Evolutionary conservation across 2,329 filamentous ascomycete genomes (phyloP).

Genomic region (Thielaviopsis populi): DNA sequence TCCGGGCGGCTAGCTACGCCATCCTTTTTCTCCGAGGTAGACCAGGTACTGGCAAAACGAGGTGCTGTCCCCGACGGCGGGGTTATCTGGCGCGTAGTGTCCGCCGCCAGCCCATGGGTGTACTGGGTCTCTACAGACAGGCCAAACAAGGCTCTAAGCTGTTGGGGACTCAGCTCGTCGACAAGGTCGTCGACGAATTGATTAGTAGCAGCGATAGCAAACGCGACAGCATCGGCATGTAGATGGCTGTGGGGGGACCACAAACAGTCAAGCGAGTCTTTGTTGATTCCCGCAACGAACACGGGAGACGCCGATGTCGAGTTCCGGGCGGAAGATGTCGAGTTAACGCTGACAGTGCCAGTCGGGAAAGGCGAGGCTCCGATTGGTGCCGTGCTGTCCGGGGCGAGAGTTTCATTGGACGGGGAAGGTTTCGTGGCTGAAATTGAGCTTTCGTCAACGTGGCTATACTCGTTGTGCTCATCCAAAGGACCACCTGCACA

Average conservation of each 20-base stretch:
- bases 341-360: not conserved
- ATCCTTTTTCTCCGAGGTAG: not conserved
- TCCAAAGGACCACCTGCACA: conserved; percentile 11
- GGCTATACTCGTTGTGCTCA: not conserved
- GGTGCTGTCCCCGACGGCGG: not conserved
- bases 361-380: not conserved
- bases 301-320: not conserved
- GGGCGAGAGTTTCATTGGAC: not conserved
- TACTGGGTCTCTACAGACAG: not conserved
- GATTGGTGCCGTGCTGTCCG: not conserved
- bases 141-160: conserved; percentile 15
- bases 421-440: not conserved
- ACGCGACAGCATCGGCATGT: conserved; percentile 8
- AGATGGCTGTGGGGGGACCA: conserved; percentile 16
- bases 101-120: not conserved
- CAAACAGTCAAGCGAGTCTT: conserved; percentile 16
- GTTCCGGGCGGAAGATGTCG: not conserved
- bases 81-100: not conserved
- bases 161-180: conserved; percentile 12
- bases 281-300: conserved; percentile 15
- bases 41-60: not conserved
- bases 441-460: not conserved
- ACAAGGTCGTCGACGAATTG: conserved; percentile 14
- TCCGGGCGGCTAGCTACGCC: not conserved
- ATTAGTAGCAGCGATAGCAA: conserved; percentile 11